A percentile compares a stretch with the other conserved stretches of the same genome.
phyloP scores from a whole-genome alignment of 1,284 basidiomycete genomes.

The Pseudozyma pruni region DNA sequence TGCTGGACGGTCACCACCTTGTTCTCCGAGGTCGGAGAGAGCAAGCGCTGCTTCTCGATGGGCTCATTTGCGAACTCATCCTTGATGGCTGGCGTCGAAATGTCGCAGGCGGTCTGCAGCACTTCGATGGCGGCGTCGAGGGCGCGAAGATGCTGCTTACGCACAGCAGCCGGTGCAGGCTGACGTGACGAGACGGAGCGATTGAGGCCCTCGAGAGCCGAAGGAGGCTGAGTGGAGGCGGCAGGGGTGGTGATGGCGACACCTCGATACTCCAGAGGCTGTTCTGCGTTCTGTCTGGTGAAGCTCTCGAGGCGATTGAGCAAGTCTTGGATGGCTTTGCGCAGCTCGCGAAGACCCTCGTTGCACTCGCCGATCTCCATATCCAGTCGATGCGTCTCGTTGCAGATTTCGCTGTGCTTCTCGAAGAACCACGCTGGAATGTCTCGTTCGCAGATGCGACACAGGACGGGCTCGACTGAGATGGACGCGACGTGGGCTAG shows the following conservation, averaged over 20 bases:
- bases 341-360: constrained; percentile 87
- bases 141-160: constrained; percentile 72
- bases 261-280: constrained; percentile 82
- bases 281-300: constrained; percentile 18
- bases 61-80: constrained; percentile 81
- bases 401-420: constrained; percentile 99
- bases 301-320: constrained; percentile 49
- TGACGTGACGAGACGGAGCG: constrained; percentile 55
- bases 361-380: constrained; percentile 94
- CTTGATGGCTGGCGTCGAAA: constrained; percentile 87
- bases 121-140: constrained; percentile 87
- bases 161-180: constrained; percentile 47
- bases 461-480: constrained; percentile 81
- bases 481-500: constrained; percentile 57
- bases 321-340: constrained; percentile 73
- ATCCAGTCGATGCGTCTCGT: constrained; percentile 93
- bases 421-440: constrained; percentile 99
- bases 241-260: constrained; percentile 72
- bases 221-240: constrained; percentile 65
- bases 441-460: constrained; percentile 96
- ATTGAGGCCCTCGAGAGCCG: constrained; percentile 61
- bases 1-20: constrained; percentile 56
- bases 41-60: constrained; percentile 88
- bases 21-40: constrained; percentile 72
- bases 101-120: constrained; percentile 80